Base-by-base conservation (phyloP, 441 rosid genomes). In the Theobroma grandiflorum region DNA sequence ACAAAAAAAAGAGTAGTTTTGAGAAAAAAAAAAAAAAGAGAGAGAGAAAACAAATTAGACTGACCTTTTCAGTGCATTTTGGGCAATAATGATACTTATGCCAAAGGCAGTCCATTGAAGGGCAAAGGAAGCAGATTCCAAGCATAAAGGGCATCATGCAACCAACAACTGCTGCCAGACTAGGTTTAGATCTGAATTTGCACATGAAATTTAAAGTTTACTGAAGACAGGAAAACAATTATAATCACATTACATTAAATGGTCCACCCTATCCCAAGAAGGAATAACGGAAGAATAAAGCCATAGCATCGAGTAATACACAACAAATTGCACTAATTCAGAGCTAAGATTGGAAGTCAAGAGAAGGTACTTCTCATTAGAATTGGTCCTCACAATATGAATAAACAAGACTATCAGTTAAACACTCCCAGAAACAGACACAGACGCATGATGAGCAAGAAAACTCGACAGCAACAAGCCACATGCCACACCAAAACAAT, bases 51-150 rank as follows among this genome's bases (percentile, higher is more conserved):
- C 45, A 69, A 31, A 11, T 59, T 52, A 15, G 2, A 37, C 85
- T 78, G 72, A 84, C 96, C 86, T 89, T 90, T 74, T 87, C 88
- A 8, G 80, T 86, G 89, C 99, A 96, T 76, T 82, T 80, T 33
- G 97, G 98, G 83, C 99, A 96, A 77, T 91, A 86, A 84, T 96
- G 99, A 81, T 95, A 90, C 78, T 96, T 96, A 88, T 92, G 96
- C 99, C 98, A 95, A 75, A 96, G 99, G 84, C 98, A 95, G 83
- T 96, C 98, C 95, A 91, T 91, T 52, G 98, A 92, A 79, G 98
- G 98, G 83, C 92, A 91, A 47, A 96, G 97, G 79, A 94, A 96
- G 88, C 99, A 96, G 61, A 79, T 33, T 45, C 96, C 96, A 40
- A 92, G 91, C 89, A 87, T 85, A 77, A 90, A 71, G 8, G 94